Evolutionary conservation across 1,139 yeast genomes (phyloP).

Genomic region (Tardiomyces depauwii): DNA sequence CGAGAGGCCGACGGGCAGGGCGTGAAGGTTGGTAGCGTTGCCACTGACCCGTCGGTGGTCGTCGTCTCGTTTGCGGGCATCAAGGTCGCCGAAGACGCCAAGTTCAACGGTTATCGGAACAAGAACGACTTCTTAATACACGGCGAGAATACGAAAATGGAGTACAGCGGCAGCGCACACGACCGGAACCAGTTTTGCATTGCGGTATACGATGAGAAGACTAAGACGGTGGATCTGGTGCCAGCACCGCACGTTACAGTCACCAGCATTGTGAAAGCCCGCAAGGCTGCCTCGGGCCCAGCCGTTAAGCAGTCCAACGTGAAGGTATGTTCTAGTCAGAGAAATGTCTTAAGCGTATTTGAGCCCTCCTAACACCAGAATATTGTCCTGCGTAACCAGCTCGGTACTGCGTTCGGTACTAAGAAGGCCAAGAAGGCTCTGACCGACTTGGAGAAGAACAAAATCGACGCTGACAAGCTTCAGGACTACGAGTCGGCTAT

Average conservation of each 20-base stretch:
- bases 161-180: conserved; percentile 51
- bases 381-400: conserved; percentile 8
- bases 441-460: conserved; percentile 65
- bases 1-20: conserved; percentile 4
- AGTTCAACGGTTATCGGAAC: conserved; percentile 54
- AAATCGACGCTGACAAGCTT: conserved; percentile 73
- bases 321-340: no score
- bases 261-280: conserved; percentile 15
- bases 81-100: conserved; percentile 44
- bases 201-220: conserved; percentile 57
- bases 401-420: conserved; percentile 97
- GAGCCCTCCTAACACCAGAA: not conserved
- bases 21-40: not conserved
- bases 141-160: conserved; percentile 67
- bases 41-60: not conserved
- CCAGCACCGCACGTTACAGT: conserved; percentile 46
- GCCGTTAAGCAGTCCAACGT: not conserved
- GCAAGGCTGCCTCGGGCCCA: not conserved
- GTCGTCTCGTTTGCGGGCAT: conserved; percentile 65
- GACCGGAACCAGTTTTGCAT: conserved; percentile 42
- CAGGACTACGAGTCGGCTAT: conserved; percentile 69
- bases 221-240: conserved; percentile 47
- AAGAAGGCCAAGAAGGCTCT: conserved; percentile 92
- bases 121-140: conserved; percentile 42
- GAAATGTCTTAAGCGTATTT: no score